Base-by-base conservation (phyloP, 257 asterid genomes). In the Solanum chmielewskii region DNA sequence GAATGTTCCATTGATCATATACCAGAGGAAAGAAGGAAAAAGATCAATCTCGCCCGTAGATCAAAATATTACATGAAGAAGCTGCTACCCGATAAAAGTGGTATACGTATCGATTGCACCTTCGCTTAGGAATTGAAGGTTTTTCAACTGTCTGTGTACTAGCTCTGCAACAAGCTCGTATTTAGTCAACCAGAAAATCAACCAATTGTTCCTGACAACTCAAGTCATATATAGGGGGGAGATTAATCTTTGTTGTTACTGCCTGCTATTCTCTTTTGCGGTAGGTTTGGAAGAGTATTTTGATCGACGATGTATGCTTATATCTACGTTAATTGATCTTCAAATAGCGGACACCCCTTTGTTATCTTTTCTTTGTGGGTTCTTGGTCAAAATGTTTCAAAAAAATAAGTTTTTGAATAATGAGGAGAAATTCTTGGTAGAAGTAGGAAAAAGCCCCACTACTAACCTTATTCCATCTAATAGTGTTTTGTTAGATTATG, bases 51-150 rank as follows among this genome's bases (percentile, higher is more conserved):
- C 7, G 92, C 96, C 70, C 98, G 99, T 21, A 89, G 90, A 82
- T 95, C 99, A 14, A 97, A 97, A 92, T 97, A 96, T 89, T 97
- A 97, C 89, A 93, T 91, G 94, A 97, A 97, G 91, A 89, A 88
- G 84, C 94, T 97, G 89, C 86, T 89, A 37, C 99, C 99, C 1
- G 98, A 94, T 73, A 89, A 86, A 82, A 96, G 98, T 35, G 98
- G 99, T 29, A 94, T 97, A 80, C 96, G 89, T 66, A 90, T 95
- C 21, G 86, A 92, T 66, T 84, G 89, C 64, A 89, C 90, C 83
- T 91, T 88, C n/a, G 89, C 91, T 1, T 94, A 92, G 90, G 10
- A 8, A 49, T 29, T 31, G 11, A 81, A 81, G 20, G 44, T 49
- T 49, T 31, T 49, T 49, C 69, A 16, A 29, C 69, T 49, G 21